Conservation (phyloP, 345 rosid species). For the Abelmoschus esculentus region DNA sequence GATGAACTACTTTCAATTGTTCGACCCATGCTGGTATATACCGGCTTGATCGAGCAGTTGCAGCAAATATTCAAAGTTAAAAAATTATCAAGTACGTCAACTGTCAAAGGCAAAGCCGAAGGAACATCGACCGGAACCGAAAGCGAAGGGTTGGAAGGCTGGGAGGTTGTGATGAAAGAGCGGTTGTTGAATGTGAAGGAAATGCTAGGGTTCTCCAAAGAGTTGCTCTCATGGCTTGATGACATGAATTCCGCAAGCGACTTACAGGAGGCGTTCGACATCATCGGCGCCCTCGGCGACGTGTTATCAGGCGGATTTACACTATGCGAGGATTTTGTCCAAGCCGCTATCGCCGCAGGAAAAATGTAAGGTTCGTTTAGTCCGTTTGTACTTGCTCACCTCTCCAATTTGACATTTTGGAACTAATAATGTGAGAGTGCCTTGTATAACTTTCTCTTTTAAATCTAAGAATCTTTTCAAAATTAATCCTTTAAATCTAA, state of each 20-base stretch:
- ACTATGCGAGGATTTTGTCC: conserved; percentile 69
- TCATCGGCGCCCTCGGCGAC: conserved; percentile 64
- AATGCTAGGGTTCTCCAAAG: conserved; percentile 78
- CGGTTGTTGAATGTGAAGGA: conserved; percentile 61
- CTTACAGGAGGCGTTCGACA: conserved; percentile 87
- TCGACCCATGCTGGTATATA: conserved; percentile 32
- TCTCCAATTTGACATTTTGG: neutral
- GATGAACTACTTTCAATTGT: conserved; percentile 60
- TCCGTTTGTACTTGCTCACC: neutral
- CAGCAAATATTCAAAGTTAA: conserved; percentile 70
- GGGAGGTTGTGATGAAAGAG: conserved; percentile 83
- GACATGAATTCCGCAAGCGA: conserved; percentile 65
- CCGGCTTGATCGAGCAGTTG: conserved; percentile 88
- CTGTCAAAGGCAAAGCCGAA: conserved; percentile 32
- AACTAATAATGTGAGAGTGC: neutral
- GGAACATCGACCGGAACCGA: conserved; percentile 18
- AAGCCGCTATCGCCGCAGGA: conserved; percentile 54
- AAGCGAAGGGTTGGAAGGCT: conserved; percentile 55
- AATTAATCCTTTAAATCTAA: too few species aligned
- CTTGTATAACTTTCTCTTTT: neutral
- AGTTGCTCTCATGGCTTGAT: conserved; percentile 73
- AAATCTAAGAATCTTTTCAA: neutral
- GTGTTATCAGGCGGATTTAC: conserved; percentile 65
- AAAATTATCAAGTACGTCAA: conserved; percentile 28
- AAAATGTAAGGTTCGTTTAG: conserved; percentile 22